phyloP scores from a whole-genome alignment of 805 yeast species.

The Vanderwaltozyma tropicalis region DNA sequence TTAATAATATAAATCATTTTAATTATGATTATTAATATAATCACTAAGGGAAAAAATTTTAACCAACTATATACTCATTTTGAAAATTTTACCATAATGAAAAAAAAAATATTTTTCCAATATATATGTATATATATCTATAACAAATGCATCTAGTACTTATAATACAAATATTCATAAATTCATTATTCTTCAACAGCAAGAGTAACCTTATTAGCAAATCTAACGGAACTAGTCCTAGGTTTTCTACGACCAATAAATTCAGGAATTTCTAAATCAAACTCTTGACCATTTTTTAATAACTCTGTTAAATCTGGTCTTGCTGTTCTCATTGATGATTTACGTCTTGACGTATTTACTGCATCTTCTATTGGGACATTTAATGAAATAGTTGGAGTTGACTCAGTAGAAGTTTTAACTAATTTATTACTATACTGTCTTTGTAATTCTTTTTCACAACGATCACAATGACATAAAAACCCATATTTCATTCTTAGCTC shows the following conservation, averaged over 20 bases:
- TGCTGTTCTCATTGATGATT: constrained; percentile 25
- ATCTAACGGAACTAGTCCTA: constrained; percentile 57
- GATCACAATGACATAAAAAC: constrained; percentile 55
- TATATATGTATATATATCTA: background rate
- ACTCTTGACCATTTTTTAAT: constrained; percentile 35
- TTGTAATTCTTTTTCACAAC: constrained; percentile 48
- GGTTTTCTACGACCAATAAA: constrained; percentile 18
- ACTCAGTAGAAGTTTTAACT: background rate
- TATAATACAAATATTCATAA: no score
- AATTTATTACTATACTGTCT: constrained; percentile 1
- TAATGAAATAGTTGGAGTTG: background rate
- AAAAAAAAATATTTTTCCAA: no score
- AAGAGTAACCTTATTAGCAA: constrained; percentile 51
- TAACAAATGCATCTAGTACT: no score
- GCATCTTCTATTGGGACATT: background rate
- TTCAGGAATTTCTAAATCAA: constrained; percentile 40
- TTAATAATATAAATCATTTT: no score
- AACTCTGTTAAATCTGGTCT: constrained; percentile 38
- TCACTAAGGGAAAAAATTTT: no score
- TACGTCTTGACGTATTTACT: constrained; percentile 11
- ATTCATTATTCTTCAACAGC: constrained; percentile 29
- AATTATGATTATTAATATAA: no score
- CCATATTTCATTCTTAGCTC: constrained; percentile 72
- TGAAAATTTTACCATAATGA: no score
- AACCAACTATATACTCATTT: no score